Base-by-base conservation (phyloP, 2,329 filamentous ascomycete genomes). In the Penicillium sp. region DNA sequence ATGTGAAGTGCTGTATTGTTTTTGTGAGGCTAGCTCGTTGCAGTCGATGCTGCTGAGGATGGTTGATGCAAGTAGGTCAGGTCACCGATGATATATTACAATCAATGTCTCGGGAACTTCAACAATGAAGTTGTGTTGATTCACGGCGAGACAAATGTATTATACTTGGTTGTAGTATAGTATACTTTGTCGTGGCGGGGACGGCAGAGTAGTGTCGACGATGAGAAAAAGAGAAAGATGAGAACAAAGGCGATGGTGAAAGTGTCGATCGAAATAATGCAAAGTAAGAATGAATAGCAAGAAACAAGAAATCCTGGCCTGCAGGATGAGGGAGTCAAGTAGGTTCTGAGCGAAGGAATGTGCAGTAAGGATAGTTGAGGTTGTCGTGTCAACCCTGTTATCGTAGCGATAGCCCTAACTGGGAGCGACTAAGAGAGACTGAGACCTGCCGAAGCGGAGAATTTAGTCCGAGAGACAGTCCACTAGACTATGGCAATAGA, bases 331-430 rank as follows among this genome's bases (percentile, higher is more conserved):
- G 47, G 55, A 59, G 60, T 66, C 56, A 62, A 66, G 64, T 60
- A 61, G 65, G 64, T 65, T 30, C 35, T 58, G 40, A 53, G 61
- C 61, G 64, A 64, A 72, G 66, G 71, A 75, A 75, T 73, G 72
- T 65, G 68, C 67, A 59, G 67, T 64, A 70, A 73, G 70, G 70
- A 75, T 75, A 70, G 70, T 67, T 65, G 66, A 69, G 71, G 74
- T 76, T 75, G 73, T 75, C 73, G 72, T 73, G 74, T 76, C 73
- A 75, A 76, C 66, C 53, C 68, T 60, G 60, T 72, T 71, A 71
- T 71, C 70, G 65, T 53, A 60, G 61, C 56, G 68, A 70, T 70
- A 70, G 68, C 68, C 68, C 68, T 70, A 70, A 70, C 67, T 66
- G 67, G 45, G 55, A 62, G 55, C 38, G 38, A 59, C 40, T 55